These are phyloP conservation scores for Boletus sp. DNA, from an alignment of 768 basidiomycete genomes.

Conservation along the genomic window DNA sequence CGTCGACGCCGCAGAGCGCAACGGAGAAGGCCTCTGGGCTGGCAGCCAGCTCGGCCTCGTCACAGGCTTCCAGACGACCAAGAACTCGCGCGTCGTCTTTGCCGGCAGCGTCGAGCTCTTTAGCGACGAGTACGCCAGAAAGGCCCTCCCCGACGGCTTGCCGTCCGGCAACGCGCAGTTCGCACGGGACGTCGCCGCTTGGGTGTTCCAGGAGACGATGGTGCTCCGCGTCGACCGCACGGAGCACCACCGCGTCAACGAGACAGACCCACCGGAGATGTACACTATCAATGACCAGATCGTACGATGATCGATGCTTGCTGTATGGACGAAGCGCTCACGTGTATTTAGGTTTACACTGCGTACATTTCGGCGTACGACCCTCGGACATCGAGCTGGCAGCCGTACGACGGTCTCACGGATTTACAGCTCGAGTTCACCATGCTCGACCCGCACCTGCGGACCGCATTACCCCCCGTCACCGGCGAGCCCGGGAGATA, in stretches of 20 bases:
- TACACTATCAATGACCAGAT: slow-evolving; percentile 89
- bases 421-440: slow-evolving; percentile 96
- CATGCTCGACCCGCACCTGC: slow-evolving; percentile 97
- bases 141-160: slow-evolving; percentile 56
- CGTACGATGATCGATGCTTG: slow-evolving; percentile 39
- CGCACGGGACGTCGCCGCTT: slow-evolving; percentile 70
- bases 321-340: neutral
- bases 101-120: slow-evolving; percentile 80
- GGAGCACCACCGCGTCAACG: slow-evolving; percentile 70
- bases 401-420: slow-evolving; percentile 62
- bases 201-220: slow-evolving; percentile 88
- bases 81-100: slow-evolving; percentile 77
- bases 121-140: slow-evolving; percentile 69
- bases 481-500: slow-evolving; percentile 63
- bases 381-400: slow-evolving; percentile 57
- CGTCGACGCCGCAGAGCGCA: slow-evolving; percentile 69
- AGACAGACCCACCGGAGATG: slow-evolving; percentile 56
- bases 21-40: slow-evolving; percentile 80
- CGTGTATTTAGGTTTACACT: slow-evolving; percentile 58
- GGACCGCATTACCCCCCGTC: slow-evolving; percentile 68
- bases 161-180: slow-evolving; percentile 77
- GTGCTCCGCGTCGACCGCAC: slow-evolving; percentile 76
- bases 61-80: slow-evolving; percentile 83
- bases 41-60: slow-evolving; percentile 77
- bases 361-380: slow-evolving; percentile 72